These are phyloP conservation scores for Pestalotiopsis sp. DNA, from an alignment of 2,329 filamentous ascomycete species.

Conservation along the genomic window DNA sequence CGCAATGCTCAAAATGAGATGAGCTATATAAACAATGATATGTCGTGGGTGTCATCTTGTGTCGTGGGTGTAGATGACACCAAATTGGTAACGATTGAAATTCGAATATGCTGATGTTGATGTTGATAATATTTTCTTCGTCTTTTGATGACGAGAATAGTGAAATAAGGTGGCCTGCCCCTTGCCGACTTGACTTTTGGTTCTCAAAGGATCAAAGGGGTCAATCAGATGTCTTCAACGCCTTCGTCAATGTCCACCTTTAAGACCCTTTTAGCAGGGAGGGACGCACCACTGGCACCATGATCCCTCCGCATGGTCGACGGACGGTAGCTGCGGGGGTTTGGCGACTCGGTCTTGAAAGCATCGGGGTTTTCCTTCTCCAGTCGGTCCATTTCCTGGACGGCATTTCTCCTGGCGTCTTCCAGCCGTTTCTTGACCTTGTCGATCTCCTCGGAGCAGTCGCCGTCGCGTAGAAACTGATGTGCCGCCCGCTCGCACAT, in stretches of 20 bases:
- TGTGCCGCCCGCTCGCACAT: conserved; percentile 86
- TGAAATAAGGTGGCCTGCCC: not conserved
- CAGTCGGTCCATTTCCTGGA: conserved; percentile 58
- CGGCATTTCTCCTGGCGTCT: conserved; percentile 62
- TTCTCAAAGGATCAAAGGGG: not conserved
- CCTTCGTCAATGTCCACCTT: conserved; percentile 29
- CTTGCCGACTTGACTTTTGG: conserved; percentile 14
- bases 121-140: not conserved
- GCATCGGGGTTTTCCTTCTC: conserved; percentile 47
- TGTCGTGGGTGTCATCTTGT: not conserved
- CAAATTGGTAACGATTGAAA: conserved; percentile 18
- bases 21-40: conserved; percentile 12
- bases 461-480: conserved; percentile 83
- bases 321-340: conserved; percentile 50
- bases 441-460: conserved; percentile 75
- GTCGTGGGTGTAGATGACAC: not conserved
- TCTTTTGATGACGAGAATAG: not conserved
- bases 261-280: conserved; percentile 18
- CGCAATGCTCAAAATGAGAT: conserved; percentile 22
- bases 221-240: conserved; percentile 25
- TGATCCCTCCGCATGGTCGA: conserved; percentile 53
- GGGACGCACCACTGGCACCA: conserved; percentile 28
- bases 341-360: conserved; percentile 29
- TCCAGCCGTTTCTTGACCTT: conserved; percentile 66
- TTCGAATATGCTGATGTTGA: conserved; percentile 3